Evolutionary conservation across 495 filamentous ascomycete genomes (phyloP), one percentile per base, ranked within the genome.

Genomic region (Talaromyces adpressus): DNA sequence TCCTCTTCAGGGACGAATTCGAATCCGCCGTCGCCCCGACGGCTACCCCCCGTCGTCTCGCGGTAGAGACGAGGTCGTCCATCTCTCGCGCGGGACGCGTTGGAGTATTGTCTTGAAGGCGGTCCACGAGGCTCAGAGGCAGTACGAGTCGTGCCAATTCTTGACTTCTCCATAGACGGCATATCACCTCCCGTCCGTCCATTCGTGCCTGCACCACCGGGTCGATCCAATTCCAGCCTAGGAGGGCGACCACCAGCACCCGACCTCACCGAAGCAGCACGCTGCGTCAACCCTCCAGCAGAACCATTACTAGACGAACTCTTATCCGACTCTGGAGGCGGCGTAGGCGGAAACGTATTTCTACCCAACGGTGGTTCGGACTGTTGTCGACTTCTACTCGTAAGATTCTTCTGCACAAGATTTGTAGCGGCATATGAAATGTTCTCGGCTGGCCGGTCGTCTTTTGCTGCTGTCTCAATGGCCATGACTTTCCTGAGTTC

Each of bases 291-390:
- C 53, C 54, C 66, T 16, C 66, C 29, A 59, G 62, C 64, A 32
- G 45, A 71, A 30, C 64, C 51, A 65, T 16, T 62, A 61, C 66
- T 69, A 56, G 67, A 14, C 65, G 66, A 58, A 67, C 73, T 62
- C 63, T 69, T 80, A 66, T 91, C 92, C 66, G 84, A 82, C 75
- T 98, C 95, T 45, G 94, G 95, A 6, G 94, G 94, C 56, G 94
- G 94, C 16, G 94, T 98, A 36, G 94, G 94, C 5, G 94, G 94
- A 80, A 98, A 97, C 56, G 93, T 83, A 73, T 92, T 93, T 64
- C 93, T 89, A 65, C 85, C 85, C 25, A 93, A 77, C 6, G 93
- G 92, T 18, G 93, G 92, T 66, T 92, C 92, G 23, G 88, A 90
- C 68, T 94, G 91, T 70, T 96, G 91, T 63, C 92, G 83, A 68